Evolutionary conservation across 768 basidiomycete genomes (phyloP).

Genomic region (Boletus rufocinnamomeus): DNA sequence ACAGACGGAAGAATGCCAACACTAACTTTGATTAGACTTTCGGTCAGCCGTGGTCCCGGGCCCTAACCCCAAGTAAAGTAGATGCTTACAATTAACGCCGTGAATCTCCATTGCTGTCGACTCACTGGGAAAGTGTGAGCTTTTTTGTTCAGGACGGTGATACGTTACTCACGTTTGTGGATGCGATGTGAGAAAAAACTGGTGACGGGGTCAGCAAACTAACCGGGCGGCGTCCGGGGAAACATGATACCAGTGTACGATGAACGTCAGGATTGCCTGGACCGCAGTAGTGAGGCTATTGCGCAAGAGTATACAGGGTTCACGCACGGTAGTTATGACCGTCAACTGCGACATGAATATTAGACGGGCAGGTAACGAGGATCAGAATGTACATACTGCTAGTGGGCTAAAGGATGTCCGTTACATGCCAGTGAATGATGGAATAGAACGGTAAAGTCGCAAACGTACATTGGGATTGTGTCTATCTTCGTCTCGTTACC

Average conservation of each 20-base stretch:
- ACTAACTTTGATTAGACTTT: conserved; percentile 21
- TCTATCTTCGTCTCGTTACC: conserved; percentile 43
- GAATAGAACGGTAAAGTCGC: background rate
- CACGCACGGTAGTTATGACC: conserved; percentile 34
- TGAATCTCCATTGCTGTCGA: conserved; percentile 31
- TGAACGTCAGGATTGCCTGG: conserved; percentile 49
- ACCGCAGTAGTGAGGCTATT: conserved; percentile 18
- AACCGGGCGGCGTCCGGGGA: no score
- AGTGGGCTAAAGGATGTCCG: conserved; percentile 18
- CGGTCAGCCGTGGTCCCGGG: conserved; percentile 3
- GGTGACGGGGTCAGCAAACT: background rate
- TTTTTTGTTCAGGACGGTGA: background rate
- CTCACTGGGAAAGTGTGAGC: conserved; percentile 24
- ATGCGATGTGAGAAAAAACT: conserved; percentile 19
- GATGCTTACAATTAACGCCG: conserved; percentile 38
- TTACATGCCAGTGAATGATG: background rate
- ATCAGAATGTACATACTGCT: conserved; percentile 24
- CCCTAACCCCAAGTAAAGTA: background rate
- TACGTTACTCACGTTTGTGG: conserved; percentile 12
- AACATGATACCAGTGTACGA: conserved; percentile 50
- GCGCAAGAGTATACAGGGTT: background rate
- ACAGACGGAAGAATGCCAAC: conserved; percentile 33
- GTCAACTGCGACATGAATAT: conserved; percentile 24
- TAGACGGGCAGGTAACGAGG: background rate
- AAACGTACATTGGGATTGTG: conserved; percentile 45